These are phyloP conservation scores for Ogataea henricii DNA, from an alignment of 805 yeast genomes.

Conservation along the genomic window DNA sequence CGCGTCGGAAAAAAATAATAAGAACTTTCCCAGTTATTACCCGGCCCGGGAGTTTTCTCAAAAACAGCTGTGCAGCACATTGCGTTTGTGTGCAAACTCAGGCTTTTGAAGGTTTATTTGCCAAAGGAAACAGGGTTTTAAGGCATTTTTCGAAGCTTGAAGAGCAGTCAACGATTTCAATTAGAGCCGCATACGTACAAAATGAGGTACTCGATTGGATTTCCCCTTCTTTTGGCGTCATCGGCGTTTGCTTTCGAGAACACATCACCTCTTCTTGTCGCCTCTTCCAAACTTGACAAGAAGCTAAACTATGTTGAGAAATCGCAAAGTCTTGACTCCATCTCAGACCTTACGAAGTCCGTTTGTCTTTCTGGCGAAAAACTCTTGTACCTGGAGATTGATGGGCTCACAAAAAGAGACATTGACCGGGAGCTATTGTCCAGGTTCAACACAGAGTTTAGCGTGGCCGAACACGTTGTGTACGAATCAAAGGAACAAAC, in stretches of 20 bases:
- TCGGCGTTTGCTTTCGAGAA: slow-evolving; percentile 31
- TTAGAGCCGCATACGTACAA: not conserved
- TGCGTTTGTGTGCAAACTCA: not conserved
- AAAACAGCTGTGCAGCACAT: slow-evolving; percentile 5
- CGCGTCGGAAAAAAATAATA: slow-evolving; percentile 4
- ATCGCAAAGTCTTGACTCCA: slow-evolving; percentile 2
- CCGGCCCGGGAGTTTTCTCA: not conserved
- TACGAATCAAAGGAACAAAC: slow-evolving; percentile 16
- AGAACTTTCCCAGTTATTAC: not conserved
- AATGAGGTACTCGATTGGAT: slow-evolving; percentile 10
- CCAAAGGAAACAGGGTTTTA: not conserved
- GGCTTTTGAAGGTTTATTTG: not conserved
- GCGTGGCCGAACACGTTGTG: slow-evolving; percentile 27
- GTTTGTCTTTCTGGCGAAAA: slow-evolving; percentile 19
- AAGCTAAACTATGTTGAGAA: slow-evolving; percentile 23
- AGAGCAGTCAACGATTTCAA: not conserved
- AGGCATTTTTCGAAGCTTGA: not conserved
- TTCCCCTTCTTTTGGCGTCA: slow-evolving; percentile 11
- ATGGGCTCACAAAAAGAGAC: slow-evolving; percentile 24
- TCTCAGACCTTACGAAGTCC: slow-evolving; percentile 17
- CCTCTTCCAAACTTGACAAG: slow-evolving; percentile 11
- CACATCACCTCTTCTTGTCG: slow-evolving; percentile 35
- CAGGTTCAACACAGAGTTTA: slow-evolving; percentile 8
- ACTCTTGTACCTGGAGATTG: slow-evolving; percentile 21
- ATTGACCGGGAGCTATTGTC: slow-evolving; percentile 13